A percentile compares a stretch with the other conserved stretches of the same genome.
Evolutionary conservation across 768 basidiomycete genomes (phyloP).

Genomic region (Naganishia vaughanmartiniae): DNA sequence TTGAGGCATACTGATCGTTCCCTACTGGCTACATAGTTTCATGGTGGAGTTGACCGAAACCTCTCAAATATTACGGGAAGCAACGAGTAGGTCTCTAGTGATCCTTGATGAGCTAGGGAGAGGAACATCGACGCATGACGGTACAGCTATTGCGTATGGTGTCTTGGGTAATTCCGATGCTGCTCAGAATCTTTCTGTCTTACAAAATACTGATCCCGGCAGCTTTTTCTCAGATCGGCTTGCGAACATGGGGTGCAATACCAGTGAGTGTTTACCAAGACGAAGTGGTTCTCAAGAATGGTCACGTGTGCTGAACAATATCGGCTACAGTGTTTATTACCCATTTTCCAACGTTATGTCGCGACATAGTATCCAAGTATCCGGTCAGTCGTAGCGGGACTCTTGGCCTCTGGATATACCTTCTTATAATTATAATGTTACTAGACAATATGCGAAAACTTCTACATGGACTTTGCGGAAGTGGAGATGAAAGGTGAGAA

Average conservation of each 20-base stretch:
- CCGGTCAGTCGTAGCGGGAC: slow-evolving; percentile 23
- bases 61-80: slow-evolving; percentile 75
- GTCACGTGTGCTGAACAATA: slow-evolving; percentile 15
- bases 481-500: slow-evolving; percentile 59
- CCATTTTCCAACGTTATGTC: slow-evolving; percentile 77
- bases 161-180: slow-evolving; percentile 23
- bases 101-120: slow-evolving; percentile 67
- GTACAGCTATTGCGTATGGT: slow-evolving; percentile 55
- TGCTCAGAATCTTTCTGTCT: no score
- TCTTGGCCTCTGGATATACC: neutral
- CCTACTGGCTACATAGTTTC: slow-evolving; percentile 54
- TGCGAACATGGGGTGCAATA: slow-evolving; percentile 44
- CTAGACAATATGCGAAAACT: slow-evolving; percentile 61
- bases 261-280: slow-evolving; percentile 39
- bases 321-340: slow-evolving; percentile 78
- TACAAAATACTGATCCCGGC: no score
- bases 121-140: slow-evolving; percentile 91
- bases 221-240: slow-evolving; percentile 36
- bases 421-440: slow-evolving; percentile 53
- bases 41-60: slow-evolving; percentile 98
- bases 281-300: neutral
- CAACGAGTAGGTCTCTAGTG: slow-evolving; percentile 73
- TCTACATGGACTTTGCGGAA: slow-evolving; percentile 82
- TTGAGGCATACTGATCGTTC: neutral
- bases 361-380: slow-evolving; percentile 42